Evolutionary conservation across 2,329 filamentous ascomycete species (phyloP).

Genomic region (Trichophyton simii): DNA sequence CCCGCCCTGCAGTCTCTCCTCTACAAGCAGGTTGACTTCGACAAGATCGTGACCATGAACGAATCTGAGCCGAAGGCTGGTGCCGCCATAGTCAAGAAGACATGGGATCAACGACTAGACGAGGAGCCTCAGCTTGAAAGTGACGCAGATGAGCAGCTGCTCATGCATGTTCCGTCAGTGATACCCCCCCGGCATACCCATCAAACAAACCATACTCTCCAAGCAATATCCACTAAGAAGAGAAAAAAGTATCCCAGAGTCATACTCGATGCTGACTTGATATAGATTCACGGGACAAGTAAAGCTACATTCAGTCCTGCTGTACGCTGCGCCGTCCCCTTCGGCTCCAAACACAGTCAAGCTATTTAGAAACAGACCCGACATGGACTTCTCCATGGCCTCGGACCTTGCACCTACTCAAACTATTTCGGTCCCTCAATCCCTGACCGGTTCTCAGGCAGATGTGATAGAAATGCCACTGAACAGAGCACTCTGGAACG

Average conservation of each 20-base stretch:
- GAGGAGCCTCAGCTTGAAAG: conserved; percentile 65
- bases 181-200: not conserved
- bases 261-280: not conserved
- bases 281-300: conserved; percentile 81
- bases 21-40: conserved; percentile 86
- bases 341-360: conserved; percentile 72
- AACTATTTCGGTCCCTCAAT: conserved; percentile 62
- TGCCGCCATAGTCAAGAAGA: conserved; percentile 69
- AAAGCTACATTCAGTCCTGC: conserved; percentile 76
- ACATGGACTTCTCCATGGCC: conserved; percentile 72
- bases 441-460: conserved; percentile 35
- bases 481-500: conserved; percentile 77
- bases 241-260: no score
- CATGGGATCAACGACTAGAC: conserved; percentile 69
- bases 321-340: conserved; percentile 61
- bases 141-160: conserved; percentile 82
- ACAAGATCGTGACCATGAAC: conserved; percentile 72
- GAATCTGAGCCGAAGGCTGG: conserved; percentile 59
- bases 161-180: conserved; percentile 78
- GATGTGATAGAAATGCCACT: conserved; percentile 82
- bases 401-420: conserved; percentile 60
- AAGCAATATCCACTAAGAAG: not conserved
- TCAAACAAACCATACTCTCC: not conserved
- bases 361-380: conserved; percentile 73
- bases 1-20: conserved; percentile 83